phyloP scores from a whole-genome alignment of 1,284 basidiomycete species.

The Trichosporon sp. region DNA sequence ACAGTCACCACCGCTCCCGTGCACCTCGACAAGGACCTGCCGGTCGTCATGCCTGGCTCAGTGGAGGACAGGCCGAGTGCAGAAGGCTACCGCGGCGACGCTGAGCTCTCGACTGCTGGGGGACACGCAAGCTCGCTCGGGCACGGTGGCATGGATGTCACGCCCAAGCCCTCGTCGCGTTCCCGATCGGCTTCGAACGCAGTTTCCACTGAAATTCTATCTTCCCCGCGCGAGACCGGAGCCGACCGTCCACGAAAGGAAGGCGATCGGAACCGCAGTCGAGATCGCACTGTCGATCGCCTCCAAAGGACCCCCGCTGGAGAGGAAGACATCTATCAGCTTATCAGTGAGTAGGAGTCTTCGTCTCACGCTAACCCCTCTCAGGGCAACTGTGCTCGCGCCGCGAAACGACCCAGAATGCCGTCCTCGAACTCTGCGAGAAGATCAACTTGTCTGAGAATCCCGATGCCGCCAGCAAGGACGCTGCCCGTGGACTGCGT shows the following conservation, averaged over 20 bases:
- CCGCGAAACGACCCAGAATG: constrained; percentile 41
- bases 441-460: constrained; percentile 49
- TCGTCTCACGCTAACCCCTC: not conserved
- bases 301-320: constrained; percentile 22
- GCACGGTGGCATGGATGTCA: constrained; percentile 25
- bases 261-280: constrained; percentile 11
- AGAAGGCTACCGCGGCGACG: constrained; percentile 32
- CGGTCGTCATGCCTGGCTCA: not conserved
- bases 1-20: constrained; percentile 2
- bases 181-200: constrained; percentile 29
- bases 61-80: constrained; percentile 30
- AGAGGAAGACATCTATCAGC: constrained; percentile 41
- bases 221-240: constrained; percentile 27
- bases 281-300: constrained; percentile 5
- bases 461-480: constrained; percentile 49
- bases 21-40: constrained; percentile 17
- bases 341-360: constrained; percentile 44
- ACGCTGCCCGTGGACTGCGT: constrained; percentile 51
- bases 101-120: constrained; percentile 27
- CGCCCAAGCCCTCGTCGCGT: not conserved
- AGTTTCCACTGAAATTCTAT: constrained; percentile 44
- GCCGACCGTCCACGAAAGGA: not conserved
- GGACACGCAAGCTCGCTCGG: constrained; percentile 32
- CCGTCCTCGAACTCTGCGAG: constrained; percentile 52
- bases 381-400: constrained; percentile 42